Base-by-base conservation (phyloP, 108 stramenopile species). In the Schizochytrium sp. region DNA sequence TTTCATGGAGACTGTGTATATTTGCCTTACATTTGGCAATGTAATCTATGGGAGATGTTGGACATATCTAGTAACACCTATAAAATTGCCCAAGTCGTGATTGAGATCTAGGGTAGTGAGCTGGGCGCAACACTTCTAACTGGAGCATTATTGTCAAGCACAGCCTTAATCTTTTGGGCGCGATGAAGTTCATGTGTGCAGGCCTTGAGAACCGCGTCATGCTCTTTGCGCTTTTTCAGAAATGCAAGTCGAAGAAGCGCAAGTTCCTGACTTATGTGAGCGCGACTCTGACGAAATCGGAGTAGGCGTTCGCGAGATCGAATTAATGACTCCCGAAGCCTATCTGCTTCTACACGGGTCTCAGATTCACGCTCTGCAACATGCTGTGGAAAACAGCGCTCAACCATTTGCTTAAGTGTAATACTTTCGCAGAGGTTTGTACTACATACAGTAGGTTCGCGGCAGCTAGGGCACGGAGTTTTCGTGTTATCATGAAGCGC, bases 401-500 rank as follows among this genome's bases (percentile, higher is more conserved):
- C 50, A 1, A 83, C 50, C 76, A 83, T 55, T n/a, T 49, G 47
- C 28, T 83, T 83, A 8, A 83, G 76, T 56, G 76, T 55, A 53
- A 83, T 83, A 2, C 76, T 83, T 28, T 83, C 76, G 47, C 53
- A 55, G 15, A 83, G 76, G 28, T 50, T 49, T n/a, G 28, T 53
- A 40, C 50, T 55, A n/a, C 50, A 83, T 47, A 83, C 76, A 5
- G 76, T 42, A 50, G 76, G 76, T 28, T 83, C 28, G 15, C 76
- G 76, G 76, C 76, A 83, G 0, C 50, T 55, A n/a, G 76, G 76
- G 76, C 76, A 83, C 50, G 76, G 76, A 2, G 40, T 28, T 28
- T 40, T 47, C 10, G 47, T 53, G 44, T 69, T 15, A 8, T 69
- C 64, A 44, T 69, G 64, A 7, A 69, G 64, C 64, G 44, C 44